These are phyloP conservation scores for Calonectria pteridis DNA, from an alignment of 2,329 filamentous ascomycete genomes.

Conservation along the genomic window DNA sequence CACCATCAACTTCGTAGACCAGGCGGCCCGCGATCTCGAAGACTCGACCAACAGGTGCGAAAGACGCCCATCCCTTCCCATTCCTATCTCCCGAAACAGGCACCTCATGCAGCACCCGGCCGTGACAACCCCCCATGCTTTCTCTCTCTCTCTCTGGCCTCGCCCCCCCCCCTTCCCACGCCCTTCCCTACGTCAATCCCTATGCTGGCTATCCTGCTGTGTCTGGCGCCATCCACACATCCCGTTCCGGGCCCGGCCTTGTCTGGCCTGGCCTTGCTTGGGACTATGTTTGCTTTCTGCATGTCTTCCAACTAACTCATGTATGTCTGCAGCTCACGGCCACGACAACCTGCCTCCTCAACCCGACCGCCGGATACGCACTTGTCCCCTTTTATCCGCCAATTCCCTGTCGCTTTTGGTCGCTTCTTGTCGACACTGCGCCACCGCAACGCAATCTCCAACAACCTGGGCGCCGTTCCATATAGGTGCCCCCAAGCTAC, in stretches of 20 bases:
- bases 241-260: not conserved
- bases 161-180: slow-evolving; percentile 12
- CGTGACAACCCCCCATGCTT: slow-evolving; percentile 29
- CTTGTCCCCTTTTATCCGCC: not conserved
- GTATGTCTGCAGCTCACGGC: slow-evolving; percentile 16
- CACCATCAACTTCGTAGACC: not conserved
- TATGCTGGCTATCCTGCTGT: not conserved
- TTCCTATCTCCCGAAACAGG: slow-evolving; percentile 26
- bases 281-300: slow-evolving; percentile 5
- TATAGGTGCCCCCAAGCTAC: not conserved
- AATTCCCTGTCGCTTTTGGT: slow-evolving; percentile 10
- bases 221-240: slow-evolving; percentile 10
- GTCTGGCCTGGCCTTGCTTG: not conserved
- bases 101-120: slow-evolving; percentile 22
- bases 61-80: slow-evolving; percentile 19
- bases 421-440: slow-evolving; percentile 5
- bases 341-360: not conserved
- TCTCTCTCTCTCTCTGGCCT: slow-evolving; percentile 29
- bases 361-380: not conserved
- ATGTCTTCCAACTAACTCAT: slow-evolving; percentile 2
- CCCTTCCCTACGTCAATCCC: not conserved
- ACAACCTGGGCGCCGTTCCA: slow-evolving; percentile 12
- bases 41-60: slow-evolving; percentile 14
- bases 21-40: slow-evolving; percentile 14
- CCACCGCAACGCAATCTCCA: slow-evolving; percentile 34